phyloP scores from a whole-genome alignment of 257 asterid genomes.

The Primulina huaijiensis region DNA sequence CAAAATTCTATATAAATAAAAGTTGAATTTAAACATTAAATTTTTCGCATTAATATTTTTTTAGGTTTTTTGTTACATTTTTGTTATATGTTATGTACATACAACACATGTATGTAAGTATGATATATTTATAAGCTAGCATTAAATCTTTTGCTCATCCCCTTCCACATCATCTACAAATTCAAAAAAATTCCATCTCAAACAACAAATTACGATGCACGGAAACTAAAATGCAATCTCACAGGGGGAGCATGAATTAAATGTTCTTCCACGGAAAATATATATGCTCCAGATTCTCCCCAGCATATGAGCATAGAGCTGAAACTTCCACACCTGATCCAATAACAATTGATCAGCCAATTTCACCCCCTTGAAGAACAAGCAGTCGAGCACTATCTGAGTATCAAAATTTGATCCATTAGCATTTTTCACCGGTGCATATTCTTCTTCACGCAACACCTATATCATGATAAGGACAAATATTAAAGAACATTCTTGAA shows the following conservation, averaged over 20 bases:
- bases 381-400: slow-evolving; percentile 27
- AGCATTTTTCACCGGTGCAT: slow-evolving; percentile 94
- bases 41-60: too few species aligned
- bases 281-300: slow-evolving; percentile 94
- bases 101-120: too few species aligned
- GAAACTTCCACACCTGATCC: slow-evolving; percentile 89
- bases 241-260: slow-evolving; percentile 95
- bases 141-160: too few species aligned
- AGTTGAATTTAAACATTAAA: too few species aligned
- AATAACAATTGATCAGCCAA: not conserved
- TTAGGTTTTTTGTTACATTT: too few species aligned
- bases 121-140: too few species aligned
- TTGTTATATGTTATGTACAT: too few species aligned
- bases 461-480: slow-evolving; percentile 19
- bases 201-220: not conserved
- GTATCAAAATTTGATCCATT: slow-evolving; percentile 90
- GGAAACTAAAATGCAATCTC: slow-evolving; percentile 66
- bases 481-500: not conserved
- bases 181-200: not conserved
- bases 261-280: slow-evolving; percentile 88
- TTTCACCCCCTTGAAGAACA: not conserved
- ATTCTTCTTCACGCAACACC: slow-evolving; percentile 93
- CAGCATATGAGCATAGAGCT: slow-evolving; percentile 88
- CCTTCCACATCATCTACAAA: not conserved
- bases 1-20: too few species aligned